These are phyloP conservation scores for Cenchrus americanus DNA, from an alignment of 176 grass and related monocot species.

Conservation along the genomic window DNA sequence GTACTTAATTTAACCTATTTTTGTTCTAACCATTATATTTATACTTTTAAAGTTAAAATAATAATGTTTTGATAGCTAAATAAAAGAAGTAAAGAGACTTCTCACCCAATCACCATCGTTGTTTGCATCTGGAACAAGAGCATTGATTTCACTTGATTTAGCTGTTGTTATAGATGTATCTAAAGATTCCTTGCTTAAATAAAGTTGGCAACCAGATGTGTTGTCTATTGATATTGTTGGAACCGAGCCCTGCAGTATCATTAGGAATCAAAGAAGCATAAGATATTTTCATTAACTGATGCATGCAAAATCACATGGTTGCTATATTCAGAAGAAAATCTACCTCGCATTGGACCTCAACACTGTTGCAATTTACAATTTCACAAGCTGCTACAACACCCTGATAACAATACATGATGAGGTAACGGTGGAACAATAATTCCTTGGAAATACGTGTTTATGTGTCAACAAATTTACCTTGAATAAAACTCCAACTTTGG, in stretches of 20 bases:
- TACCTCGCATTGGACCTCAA: slow-evolving; percentile 75
- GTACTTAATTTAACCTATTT: background rate
- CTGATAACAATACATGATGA: slow-evolving; percentile 36
- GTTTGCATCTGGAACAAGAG: slow-evolving; percentile 54
- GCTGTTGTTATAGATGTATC: slow-evolving; percentile 63
- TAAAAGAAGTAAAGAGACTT: background rate
- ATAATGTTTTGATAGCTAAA: background rate
- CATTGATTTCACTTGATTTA: slow-evolving; percentile 76
- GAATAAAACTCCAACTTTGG: slow-evolving; percentile 59
- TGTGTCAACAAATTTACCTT: slow-evolving; percentile 27
- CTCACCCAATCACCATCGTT: slow-evolving; percentile 55
- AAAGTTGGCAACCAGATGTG: slow-evolving; percentile 69
- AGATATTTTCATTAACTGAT: background rate
- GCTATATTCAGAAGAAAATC: background rate
- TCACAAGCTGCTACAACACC: slow-evolving; percentile 68
- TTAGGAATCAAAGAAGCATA: slow-evolving; percentile 22
- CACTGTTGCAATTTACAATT: slow-evolving; percentile 68
- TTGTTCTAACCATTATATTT: background rate
- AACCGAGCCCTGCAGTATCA: slow-evolving; percentile 43
- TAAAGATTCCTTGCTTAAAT: slow-evolving; percentile 55
- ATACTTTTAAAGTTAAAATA: background rate
- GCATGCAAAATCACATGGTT: background rate
- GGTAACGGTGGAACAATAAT: slow-evolving; percentile 17
- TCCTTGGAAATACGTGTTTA: background rate
- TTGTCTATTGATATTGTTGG: slow-evolving; percentile 73